Conservation (phyloP, 169 alveolate genomes). For the Plasmodium malariae region DNA sequence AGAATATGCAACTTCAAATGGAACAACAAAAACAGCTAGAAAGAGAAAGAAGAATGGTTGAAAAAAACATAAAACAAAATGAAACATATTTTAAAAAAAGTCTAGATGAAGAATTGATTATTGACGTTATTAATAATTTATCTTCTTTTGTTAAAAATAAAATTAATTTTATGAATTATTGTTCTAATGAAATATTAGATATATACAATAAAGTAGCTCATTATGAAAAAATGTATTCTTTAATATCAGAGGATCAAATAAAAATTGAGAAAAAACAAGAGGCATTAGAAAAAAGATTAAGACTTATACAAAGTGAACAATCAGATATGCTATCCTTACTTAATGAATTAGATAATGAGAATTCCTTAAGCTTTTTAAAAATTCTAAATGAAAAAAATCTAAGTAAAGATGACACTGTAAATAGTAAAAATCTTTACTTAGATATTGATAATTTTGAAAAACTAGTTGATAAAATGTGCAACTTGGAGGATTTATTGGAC, state of each 20-base stretch:
- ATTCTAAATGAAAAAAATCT: conserved; percentile 51
- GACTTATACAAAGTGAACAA: conserved; percentile 77
- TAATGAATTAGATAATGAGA: conserved; percentile 73
- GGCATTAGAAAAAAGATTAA: conserved; percentile 59
- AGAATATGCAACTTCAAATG: conserved; percentile 18
- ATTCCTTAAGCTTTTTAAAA: conserved; percentile 66
- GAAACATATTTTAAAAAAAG: conserved; percentile 57
- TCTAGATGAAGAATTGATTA: conserved; percentile 68
- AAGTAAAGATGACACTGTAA: conserved; percentile 51
- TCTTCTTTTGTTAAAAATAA: conserved; percentile 77
- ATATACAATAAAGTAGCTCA: conserved; percentile 72
- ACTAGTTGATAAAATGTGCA: conserved; percentile 37
- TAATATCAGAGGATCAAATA: conserved; percentile 75
- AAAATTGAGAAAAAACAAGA: conserved; percentile 75
- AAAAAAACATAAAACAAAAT: conserved; percentile 64
- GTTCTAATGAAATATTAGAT: conserved; percentile 76
- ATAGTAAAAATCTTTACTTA: conserved; percentile 56
- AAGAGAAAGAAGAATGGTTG: conserved; percentile 51
- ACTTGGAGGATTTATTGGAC: conserved; percentile 55
- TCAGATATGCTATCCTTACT: conserved; percentile 61
- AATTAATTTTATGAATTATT: conserved; percentile 77
- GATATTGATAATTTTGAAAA: conserved; percentile 73
- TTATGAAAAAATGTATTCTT: conserved; percentile 75
- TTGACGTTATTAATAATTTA: conserved; percentile 71
- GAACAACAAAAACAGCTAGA: conserved; percentile 57